phyloP scores from a whole-genome alignment of 1,139 yeast species.

The Diutina neorugosa region DNA sequence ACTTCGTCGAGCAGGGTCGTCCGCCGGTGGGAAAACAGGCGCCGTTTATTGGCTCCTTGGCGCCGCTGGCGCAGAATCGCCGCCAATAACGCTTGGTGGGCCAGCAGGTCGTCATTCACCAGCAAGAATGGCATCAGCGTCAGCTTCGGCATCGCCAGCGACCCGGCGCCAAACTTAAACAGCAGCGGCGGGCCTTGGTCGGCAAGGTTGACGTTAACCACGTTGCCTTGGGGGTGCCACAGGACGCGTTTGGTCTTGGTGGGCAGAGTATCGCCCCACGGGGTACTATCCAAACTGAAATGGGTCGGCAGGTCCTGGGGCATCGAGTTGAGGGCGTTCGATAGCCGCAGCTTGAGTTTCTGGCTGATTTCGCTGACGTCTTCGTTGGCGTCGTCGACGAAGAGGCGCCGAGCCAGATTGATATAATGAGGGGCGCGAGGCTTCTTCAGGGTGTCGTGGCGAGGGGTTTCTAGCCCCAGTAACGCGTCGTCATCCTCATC shows the following conservation, averaged over 20 bases:
- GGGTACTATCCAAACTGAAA: background rate
- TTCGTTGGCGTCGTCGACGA: background rate
- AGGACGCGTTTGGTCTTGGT: constrained; percentile 1
- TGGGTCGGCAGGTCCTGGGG: constrained; percentile 1
- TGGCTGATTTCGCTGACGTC: background rate
- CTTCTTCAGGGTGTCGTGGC: background rate
- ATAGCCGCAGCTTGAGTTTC: constrained; percentile 1
- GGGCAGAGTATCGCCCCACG: constrained; percentile 4
- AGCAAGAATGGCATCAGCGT: constrained; percentile 3
- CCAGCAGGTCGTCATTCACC: constrained; percentile 1
- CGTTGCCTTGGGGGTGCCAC: constrained; percentile 1
- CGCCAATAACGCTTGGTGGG: constrained; percentile 2
- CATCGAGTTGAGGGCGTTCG: background rate
- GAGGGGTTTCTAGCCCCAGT: constrained; percentile 1
- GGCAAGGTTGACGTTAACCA: constrained; percentile 1
- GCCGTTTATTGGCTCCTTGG: background rate
- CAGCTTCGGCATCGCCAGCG: background rate
- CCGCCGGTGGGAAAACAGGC: background rate
- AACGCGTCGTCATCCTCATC: constrained; percentile 1
- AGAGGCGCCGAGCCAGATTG: background rate
- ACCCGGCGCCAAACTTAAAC: background rate
- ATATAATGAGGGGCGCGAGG: constrained; percentile 1
- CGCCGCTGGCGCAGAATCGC: constrained; percentile 1
- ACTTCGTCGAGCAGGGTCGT: background rate
- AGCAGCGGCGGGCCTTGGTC: background rate